These are phyloP conservation scores for Quercus alba DNA, from an alignment of 306 rosid species.

Conservation along the genomic window DNA sequence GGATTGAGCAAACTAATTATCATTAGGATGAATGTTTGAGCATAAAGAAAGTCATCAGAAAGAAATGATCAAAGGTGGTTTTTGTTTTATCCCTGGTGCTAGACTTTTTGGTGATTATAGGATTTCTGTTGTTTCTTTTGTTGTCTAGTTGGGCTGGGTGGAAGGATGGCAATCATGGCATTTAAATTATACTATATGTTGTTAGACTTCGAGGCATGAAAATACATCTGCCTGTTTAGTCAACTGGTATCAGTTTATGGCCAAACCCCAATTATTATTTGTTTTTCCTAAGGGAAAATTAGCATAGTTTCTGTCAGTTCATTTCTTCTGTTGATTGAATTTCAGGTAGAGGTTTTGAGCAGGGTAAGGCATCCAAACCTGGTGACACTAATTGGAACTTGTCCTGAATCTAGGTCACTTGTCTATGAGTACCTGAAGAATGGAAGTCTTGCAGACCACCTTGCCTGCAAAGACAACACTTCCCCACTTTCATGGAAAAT, in stretches of 20 bases:
- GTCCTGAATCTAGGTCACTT: constrained; percentile 75
- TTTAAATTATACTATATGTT: not conserved
- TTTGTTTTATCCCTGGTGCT: not conserved
- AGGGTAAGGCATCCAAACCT: constrained; percentile 85
- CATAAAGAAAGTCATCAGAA: not conserved
- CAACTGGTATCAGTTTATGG: not conserved
- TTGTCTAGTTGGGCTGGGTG: not conserved
- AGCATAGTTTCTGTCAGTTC: constrained; percentile 12
- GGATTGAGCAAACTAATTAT: not conserved
- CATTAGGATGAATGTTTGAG: not conserved
- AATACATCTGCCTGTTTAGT: not conserved
- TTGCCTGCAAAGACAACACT: constrained; percentile 46
- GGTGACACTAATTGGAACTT: constrained; percentile 65
- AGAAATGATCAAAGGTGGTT: not conserved
- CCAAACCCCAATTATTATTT: not conserved
- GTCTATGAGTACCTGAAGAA: constrained; percentile 76
- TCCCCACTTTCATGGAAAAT: constrained; percentile 78
- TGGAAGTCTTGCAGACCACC: constrained; percentile 80
- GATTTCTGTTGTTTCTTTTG: not conserved
- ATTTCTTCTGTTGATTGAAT: constrained; percentile 28
- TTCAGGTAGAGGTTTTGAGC: constrained; percentile 84
- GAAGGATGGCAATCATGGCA: not conserved
- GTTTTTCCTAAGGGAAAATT: not conserved
- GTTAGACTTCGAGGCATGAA: not conserved
- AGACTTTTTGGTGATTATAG: not conserved